Conservation (phyloP, 352 stramenopile species). For the Phytophthora constricta region DNA sequence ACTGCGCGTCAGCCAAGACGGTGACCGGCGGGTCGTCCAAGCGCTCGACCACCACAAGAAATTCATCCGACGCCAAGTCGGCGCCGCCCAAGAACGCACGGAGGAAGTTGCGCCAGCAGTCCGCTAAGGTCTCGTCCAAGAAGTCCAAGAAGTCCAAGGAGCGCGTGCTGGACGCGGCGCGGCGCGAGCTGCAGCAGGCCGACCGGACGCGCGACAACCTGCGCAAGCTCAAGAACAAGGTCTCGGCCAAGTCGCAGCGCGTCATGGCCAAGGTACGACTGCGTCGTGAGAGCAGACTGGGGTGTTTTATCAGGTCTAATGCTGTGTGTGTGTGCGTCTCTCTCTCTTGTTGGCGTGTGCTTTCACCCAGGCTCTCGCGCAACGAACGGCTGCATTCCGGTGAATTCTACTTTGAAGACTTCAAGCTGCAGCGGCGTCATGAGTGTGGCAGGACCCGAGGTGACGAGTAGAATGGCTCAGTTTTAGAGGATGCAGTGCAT, state of each 20-base stretch:
- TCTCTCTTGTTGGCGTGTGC: background rate
- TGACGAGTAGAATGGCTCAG: background rate
- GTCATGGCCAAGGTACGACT: slow-evolving; percentile 67
- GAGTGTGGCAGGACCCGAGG: background rate
- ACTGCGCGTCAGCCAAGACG: slow-evolving; percentile 40
- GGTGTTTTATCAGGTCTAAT: too few species aligned
- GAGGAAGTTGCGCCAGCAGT: slow-evolving; percentile 36
- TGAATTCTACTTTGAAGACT: slow-evolving; percentile 15
- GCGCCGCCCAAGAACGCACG: slow-evolving; percentile 28
- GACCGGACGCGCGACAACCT: slow-evolving; percentile 69
- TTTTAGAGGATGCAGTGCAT: background rate
- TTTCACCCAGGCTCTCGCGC: slow-evolving; percentile 44
- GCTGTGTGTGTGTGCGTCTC: background rate
- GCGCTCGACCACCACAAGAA: slow-evolving; percentile 10
- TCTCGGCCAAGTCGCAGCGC: slow-evolving; percentile 63
- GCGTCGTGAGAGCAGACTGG: too few species aligned
- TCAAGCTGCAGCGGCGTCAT: background rate
- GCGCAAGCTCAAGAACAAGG: slow-evolving; percentile 64
- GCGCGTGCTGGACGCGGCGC: slow-evolving; percentile 63
- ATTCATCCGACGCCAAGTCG: background rate
- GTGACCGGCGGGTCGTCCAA: slow-evolving; percentile 23
- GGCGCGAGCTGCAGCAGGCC: slow-evolving; percentile 54
- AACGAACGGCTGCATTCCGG: slow-evolving; percentile 49
- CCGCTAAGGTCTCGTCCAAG: slow-evolving; percentile 32
- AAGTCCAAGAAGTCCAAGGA: slow-evolving; percentile 41